Evolutionary conservation across 768 basidiomycete species (phyloP), one percentile per base, ranked within the genome.

Genomic region (Coprinellus micaceus): DNA sequence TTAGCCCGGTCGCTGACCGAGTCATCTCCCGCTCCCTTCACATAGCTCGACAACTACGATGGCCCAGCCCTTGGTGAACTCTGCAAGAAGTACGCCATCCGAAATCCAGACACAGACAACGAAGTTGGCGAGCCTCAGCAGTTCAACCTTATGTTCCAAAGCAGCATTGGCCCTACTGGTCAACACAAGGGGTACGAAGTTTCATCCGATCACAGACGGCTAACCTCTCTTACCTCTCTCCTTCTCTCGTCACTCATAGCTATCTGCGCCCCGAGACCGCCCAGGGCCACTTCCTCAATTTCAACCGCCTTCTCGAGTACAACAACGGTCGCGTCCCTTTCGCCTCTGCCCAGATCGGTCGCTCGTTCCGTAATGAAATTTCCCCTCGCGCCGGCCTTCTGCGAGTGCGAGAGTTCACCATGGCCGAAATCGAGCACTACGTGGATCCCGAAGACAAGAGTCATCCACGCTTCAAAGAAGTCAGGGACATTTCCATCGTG

Each of bases 401-500:
- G 46, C 94, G 97, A 58, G 96, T 98, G 29, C 91, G 96, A 62
- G 97, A 99, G 71, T 99, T 98, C 76, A 97, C 93, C 11, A 97
- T 98, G 96, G 97, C 94, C 45, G 97, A 99, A 77, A 97, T 99
- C 68, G 97, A 99, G 74, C 97, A 99, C 76, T 99, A 78, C 61
- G 97, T 99, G 63, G 97, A 98, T 77, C 97, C 97, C 13, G 80
- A 81, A 41, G 86, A 97, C 76, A 99, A 98, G 76, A 74, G 71
- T 4, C 97, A 98, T 72, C 75, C 80, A 24, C 82, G 85, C n/a
- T 99, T 98, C 77, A 66, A 69, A 47, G 91, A 95, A 61, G 84
- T 89, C 57, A 84, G 84, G 56, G 82, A 93, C 63, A 77, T 93
- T 58, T 81, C 78, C 49, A 79, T 98, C 46, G 74, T 80, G 24